These are phyloP conservation scores for Suillus sp. DNA, from an alignment of 768 basidiomycete species.

Conservation along the genomic window DNA sequence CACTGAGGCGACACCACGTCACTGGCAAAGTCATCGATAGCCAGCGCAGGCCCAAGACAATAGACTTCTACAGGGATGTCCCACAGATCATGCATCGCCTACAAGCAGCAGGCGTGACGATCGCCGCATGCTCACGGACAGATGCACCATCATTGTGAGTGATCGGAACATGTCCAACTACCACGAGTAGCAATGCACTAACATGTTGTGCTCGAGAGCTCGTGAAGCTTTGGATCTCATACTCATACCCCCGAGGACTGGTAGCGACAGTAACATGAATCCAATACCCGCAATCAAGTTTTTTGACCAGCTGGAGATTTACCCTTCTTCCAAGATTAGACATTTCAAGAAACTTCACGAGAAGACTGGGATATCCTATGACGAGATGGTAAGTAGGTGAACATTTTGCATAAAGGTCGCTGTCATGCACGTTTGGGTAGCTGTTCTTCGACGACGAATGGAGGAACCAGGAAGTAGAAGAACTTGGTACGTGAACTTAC, in stretches of 20 bases:
- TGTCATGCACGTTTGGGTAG: conserved; percentile 28
- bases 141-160: conserved; percentile 66
- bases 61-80: conserved; percentile 79
- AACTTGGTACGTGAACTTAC: conserved; percentile 46
- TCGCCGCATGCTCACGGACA: conserved; percentile 80
- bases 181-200: neutral
- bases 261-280: conserved; percentile 22
- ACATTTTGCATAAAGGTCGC: neutral
- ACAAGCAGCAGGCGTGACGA: conserved; percentile 46
- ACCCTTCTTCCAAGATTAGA: conserved; percentile 77
- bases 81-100: conserved; percentile 68
- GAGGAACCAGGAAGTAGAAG: conserved; percentile 55
- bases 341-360: conserved; percentile 79
- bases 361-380: conserved; percentile 75
- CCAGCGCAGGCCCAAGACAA: conserved; percentile 27
- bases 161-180: neutral
- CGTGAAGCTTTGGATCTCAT: conserved; percentile 70
- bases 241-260: conserved; percentile 45
- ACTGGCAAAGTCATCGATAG: conserved; percentile 30
- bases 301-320: conserved; percentile 76
- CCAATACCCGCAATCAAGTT: conserved; percentile 55
- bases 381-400: conserved; percentile 63
- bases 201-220: conserved; percentile 45
- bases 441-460: conserved; percentile 75
- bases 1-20: conserved; percentile 47